Evolutionary conservation across 208 protist species (phyloP).

Genomic region (Acanthamoeba sp.): DNA sequence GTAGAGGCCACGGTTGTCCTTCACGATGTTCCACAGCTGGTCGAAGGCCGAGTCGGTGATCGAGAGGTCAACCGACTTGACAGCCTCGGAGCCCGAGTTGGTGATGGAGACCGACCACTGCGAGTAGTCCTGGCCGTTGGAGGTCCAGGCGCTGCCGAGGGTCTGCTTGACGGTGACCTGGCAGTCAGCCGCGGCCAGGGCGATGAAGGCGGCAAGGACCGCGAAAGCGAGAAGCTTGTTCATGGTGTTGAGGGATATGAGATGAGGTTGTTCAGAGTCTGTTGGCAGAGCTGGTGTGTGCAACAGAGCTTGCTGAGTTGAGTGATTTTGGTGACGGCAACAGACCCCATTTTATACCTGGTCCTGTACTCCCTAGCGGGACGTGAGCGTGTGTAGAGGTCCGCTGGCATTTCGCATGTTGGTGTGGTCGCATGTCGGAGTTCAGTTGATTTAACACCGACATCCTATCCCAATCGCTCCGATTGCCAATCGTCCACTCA

Average conservation of each 20-base stretch:
- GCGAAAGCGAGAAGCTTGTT: constrained; percentile 31
- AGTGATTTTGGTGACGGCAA: background rate
- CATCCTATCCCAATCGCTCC: background rate
- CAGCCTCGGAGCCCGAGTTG: background rate
- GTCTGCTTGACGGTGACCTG: no score
- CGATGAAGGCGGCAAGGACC: background rate
- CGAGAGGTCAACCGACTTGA: constrained; percentile 1
- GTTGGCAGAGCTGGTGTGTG: background rate
- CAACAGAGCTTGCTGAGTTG: background rate
- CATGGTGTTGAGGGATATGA: background rate
- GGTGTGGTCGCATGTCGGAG: background rate
- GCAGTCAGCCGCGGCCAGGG: background rate
- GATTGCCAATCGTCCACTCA: background rate
- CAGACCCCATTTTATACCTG: background rate
- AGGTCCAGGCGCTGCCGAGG: no score
- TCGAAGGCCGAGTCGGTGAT: background rate
- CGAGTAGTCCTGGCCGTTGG: no score
- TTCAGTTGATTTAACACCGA: background rate
- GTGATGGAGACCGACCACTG: background rate
- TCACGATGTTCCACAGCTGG: background rate
- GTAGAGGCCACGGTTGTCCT: background rate
- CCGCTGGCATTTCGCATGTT: background rate
- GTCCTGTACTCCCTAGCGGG: background rate
- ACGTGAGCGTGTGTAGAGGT: background rate
- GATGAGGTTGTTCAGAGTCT: background rate